These are phyloP conservation scores for Aureobasidium subglaciale DNA, from an alignment of 2,329 filamentous ascomycete species.

Conservation along the genomic window DNA sequence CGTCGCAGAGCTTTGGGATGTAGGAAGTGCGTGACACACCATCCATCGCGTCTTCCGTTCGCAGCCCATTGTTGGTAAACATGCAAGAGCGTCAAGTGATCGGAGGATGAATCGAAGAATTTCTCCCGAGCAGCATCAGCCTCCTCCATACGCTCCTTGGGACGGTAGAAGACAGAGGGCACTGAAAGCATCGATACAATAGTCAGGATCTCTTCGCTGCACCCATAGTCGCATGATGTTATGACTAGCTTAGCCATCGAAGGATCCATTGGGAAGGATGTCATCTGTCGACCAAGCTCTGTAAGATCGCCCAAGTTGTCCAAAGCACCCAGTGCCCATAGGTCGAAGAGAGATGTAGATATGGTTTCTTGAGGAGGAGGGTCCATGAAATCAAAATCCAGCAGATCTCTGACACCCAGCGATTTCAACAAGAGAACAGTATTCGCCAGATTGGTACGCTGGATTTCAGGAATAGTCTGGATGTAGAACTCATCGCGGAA, in stretches of 20 bases:
- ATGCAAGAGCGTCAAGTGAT: slow-evolving; percentile 90
- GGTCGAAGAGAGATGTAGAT: slow-evolving; percentile 90
- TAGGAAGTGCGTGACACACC: slow-evolving; percentile 89
- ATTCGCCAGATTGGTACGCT: slow-evolving; percentile 91
- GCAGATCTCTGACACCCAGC: slow-evolving; percentile 82
- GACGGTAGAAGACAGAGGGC: slow-evolving; percentile 91
- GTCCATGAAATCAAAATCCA: slow-evolving; percentile 99
- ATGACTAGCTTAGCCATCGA: slow-evolving; percentile 92
- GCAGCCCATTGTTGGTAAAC: slow-evolving; percentile 94
- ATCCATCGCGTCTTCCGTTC: slow-evolving; percentile 82
- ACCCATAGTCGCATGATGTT: slow-evolving; percentile 73
- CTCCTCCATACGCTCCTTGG: slow-evolving; percentile 93
- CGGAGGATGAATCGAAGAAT: slow-evolving; percentile 96
- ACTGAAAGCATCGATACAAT: slow-evolving; percentile 98
- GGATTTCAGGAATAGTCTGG: slow-evolving; percentile 95
- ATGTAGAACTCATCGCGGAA: slow-evolving; percentile 96
- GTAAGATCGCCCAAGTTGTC: slow-evolving; percentile 94
- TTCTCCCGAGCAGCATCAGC: slow-evolving; percentile 93
- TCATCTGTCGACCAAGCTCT: slow-evolving; percentile 82
- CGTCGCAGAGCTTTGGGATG: slow-evolving; percentile 89
- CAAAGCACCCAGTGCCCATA: slow-evolving; percentile 90
- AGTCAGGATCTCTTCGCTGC: slow-evolving; percentile 95
- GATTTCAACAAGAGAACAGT: slow-evolving; percentile 92
- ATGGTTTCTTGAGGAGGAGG: slow-evolving; percentile 97
- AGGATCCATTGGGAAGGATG: slow-evolving; percentile 96